Base-by-base conservation (phyloP, 2,329 filamentous ascomycete genomes). In the Rutstroemia sp. region DNA sequence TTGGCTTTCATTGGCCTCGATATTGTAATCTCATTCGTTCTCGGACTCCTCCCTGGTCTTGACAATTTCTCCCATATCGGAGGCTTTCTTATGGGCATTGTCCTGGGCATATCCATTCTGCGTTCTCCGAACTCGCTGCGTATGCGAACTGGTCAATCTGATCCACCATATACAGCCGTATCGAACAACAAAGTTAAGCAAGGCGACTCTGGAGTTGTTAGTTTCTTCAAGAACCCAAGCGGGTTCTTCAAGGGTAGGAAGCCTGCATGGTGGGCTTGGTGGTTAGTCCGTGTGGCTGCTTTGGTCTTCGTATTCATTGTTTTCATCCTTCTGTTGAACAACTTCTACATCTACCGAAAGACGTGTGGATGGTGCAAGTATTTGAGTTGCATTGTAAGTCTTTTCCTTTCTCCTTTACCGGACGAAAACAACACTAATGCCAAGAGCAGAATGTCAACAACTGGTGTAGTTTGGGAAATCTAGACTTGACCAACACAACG, bases 1-100 rank as follows among this genome's bases (percentile, higher is more conserved):
- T 75, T 99, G n/a, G 75, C 89, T 53, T 95, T 95, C 71, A 88
- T 97, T 70, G 60, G 92, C 48, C 73, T 96, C 56, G 92, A 96
- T 67, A 83, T 97, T 60, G 75, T 85, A 62, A 91, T 99, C 62
- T 90, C 91, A 0, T 96, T 99, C 68, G 90, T 94, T 16, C 80
- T 99, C 2, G 94, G 94, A 37, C 79, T 99, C 4, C 79, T 99
- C 1, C 94, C 94, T 0, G 92, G 92, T 8, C 74, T 99, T 48
- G 94, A 99, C 76, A 99, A 99, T 72, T 99, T 97, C 71, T 89
- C 89, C 16, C 94, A 99, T 64, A 96, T 99, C 60, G 94, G 94
- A 54, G 94, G 94, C 2, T 96, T 97, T 71, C 73, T 95, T 51
- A 95, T 95, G 84, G 94, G 94, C 1, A 74, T 99, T 6, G 87